Base-by-base conservation (phyloP, 2,329 filamentous ascomycete genomes). In the Cercospora janseana region DNA sequence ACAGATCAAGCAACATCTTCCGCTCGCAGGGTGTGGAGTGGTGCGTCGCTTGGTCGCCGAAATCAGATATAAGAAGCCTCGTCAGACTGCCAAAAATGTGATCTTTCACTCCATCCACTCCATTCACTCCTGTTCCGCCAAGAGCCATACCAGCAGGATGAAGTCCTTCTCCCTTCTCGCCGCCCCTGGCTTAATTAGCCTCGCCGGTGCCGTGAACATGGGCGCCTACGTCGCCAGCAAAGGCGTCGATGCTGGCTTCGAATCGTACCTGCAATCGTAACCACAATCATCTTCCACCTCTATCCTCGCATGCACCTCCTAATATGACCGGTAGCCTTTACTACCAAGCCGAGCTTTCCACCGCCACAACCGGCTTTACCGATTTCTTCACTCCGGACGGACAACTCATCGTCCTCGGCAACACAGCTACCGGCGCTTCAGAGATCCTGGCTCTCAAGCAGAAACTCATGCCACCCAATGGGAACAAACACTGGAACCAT, bases 401-500 rank as follows among this genome's bases (percentile, higher is more conserved):
- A 41, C 7, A 48, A 24, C 46, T 56, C 46, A 47, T 52, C 46
- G 53, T 56, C 12, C 41, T 20, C n/a, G 31, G 27, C 6, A 32
- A 9, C 10, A 37, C 37, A 31, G 53, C 49, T n/a, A 45, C 37
- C 9, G 49, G 53, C 12, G 42, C 50, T 12, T n/a, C 40, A 4
- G 46, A 47, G 1, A 50, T 56, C 10, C 10, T 56, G 13, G 50
- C 46, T 9, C 42, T 52, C 35, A 56, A 53, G 46, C 35, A 50
- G 26, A 18, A 44, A 20, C 37, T 56, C 2, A 16, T 56, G 16
- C 53, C 53, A 10, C 16, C 28, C 6, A 42, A 26, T 10, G 53
- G 53, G 9, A 47, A 50, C 42, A 56, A 56, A 8, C 49, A 52
- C 46, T 53, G 50, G 46, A 56, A 56, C 21, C 50, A 56, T 37